phyloP scores from a whole-genome alignment of 164 flowering plant genomes.

The Berberis vulgaris region DNA sequence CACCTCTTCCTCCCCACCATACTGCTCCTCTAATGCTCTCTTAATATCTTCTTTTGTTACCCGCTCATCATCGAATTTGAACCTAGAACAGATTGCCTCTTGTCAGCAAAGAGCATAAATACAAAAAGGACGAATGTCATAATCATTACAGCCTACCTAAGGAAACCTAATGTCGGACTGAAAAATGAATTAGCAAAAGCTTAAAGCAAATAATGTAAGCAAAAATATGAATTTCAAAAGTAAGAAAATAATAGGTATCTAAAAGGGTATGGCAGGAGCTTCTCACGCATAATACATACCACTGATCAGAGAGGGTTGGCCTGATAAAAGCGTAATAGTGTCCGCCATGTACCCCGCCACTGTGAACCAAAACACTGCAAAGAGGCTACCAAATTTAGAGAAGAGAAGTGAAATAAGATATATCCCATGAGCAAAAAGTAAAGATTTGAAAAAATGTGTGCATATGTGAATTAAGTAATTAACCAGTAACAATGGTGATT shows the following conservation, averaged over 20 bases:
- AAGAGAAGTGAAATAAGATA: not conserved
- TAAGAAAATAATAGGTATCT: not conserved
- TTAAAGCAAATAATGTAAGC: not conserved
- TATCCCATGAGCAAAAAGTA: not conserved
- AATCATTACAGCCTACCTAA: not conserved
- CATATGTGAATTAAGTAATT: too few species aligned
- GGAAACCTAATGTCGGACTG: too few species aligned
- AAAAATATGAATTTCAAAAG: not conserved
- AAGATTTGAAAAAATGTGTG: too few species aligned
- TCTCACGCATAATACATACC: conserved; percentile 20
- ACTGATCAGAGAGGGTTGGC: conserved; percentile 39
- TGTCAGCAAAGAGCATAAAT: not conserved
- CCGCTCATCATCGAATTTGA: conserved; percentile 86
- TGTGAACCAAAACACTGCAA: conserved; percentile 44
- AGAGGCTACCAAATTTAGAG: not conserved
- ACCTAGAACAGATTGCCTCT: conserved; percentile 32
- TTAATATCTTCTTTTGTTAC: conserved; percentile 80
- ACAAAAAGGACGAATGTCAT: not conserved
- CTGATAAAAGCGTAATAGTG: conserved; percentile 43
- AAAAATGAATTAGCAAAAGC: not conserved
- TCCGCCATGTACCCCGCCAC: conserved; percentile 48
- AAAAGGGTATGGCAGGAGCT: not conserved
- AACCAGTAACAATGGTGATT: too few species aligned
- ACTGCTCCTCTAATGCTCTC: conserved; percentile 79
- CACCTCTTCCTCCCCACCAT: conserved; percentile 94